phyloP scores from a whole-genome alignment of 768 basidiomycete species.

The Leccinum olivaceopallidum region DNA sequence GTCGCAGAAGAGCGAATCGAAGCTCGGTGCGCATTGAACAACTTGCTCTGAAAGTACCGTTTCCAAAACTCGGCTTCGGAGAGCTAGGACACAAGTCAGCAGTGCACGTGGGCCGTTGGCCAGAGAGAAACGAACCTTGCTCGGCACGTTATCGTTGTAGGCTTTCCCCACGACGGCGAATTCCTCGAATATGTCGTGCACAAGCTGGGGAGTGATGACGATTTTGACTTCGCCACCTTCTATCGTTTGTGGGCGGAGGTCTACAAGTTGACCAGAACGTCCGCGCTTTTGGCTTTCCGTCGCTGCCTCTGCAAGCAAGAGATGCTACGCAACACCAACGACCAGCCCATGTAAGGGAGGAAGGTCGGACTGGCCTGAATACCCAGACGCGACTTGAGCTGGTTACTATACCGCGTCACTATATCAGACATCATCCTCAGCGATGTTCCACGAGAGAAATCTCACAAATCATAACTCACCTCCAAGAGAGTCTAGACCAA shows the following conservation, averaged over 20 bases:
- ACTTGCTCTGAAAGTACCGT: slow-evolving; percentile 93
- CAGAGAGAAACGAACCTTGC: slow-evolving; percentile 48
- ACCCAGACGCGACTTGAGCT: slow-evolving; percentile 28
- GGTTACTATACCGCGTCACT: slow-evolving; percentile 34
- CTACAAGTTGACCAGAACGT: slow-evolving; percentile 83
- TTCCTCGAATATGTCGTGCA: slow-evolving; percentile 96
- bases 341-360: not conserved
- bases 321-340: slow-evolving; percentile 47
- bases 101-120: not conserved
- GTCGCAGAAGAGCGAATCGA: slow-evolving; percentile 85
- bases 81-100: slow-evolving; percentile 57
- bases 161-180: slow-evolving; percentile 94
- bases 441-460: no score
- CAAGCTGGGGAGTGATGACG: slow-evolving; percentile 86
- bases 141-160: slow-evolving; percentile 90
- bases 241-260: slow-evolving; percentile 82
- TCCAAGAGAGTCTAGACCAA: slow-evolving; percentile 26
- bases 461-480: slow-evolving; percentile 12
- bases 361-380: no score
- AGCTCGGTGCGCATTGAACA: slow-evolving; percentile 94
- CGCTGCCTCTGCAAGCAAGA: slow-evolving; percentile 74
- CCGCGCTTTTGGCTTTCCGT: slow-evolving; percentile 74
- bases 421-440: not conserved
- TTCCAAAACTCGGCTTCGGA: slow-evolving; percentile 94
- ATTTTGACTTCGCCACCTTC: slow-evolving; percentile 88